Base-by-base conservation (phyloP, 2,329 filamentous ascomycete species). In the Talaromyces sp. region DNA sequence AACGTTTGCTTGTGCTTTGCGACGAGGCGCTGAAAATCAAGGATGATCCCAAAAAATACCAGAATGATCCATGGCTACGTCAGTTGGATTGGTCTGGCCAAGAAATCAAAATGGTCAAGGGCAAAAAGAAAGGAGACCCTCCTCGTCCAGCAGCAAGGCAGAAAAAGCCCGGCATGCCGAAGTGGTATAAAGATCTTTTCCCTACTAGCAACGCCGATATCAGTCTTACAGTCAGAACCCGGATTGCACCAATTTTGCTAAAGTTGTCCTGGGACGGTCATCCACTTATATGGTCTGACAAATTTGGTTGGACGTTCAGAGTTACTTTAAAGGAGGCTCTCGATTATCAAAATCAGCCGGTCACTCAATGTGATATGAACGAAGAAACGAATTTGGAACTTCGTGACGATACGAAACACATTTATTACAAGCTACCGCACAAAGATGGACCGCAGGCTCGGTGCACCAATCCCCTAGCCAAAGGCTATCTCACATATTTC, bases 71-170 rank as follows among this genome's bases (percentile, higher is more conserved):
- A 5, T 99, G 96, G 96, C 78, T 99, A 72, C 86, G 85, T 68
- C 95, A 99, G 81, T 85, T 99, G 61, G 93, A 99, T 81, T 99
- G 95, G 95, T 91, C 91, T 0, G 92, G 92, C 3, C 93, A 98
- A 77, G 92, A 96, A 75, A 84, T 97, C 67, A 93, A 87, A 74
- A 95, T 94, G 90, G 89, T 88, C 25, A 98, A 97, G 75, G 90
- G 89, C 3, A 97, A 95, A 81, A 93, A 90, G 78, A 97, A 97
- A 76, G 83, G 81, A 10, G 92, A 96, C 64, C 88, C 90, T 11
- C 90, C 90, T 1, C 84, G 92, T 52, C 92, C 90, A 35, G 90
- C 89, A 8, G 89, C 89, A 11, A 84, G 90, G 54, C 95, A 99
- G 75, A 99, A 98, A 83, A 92, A 90, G 80, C 93, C 94, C 0